Conservation (phyloP, 2,329 filamentous ascomycete species). For the Penicillium sp. region DNA sequence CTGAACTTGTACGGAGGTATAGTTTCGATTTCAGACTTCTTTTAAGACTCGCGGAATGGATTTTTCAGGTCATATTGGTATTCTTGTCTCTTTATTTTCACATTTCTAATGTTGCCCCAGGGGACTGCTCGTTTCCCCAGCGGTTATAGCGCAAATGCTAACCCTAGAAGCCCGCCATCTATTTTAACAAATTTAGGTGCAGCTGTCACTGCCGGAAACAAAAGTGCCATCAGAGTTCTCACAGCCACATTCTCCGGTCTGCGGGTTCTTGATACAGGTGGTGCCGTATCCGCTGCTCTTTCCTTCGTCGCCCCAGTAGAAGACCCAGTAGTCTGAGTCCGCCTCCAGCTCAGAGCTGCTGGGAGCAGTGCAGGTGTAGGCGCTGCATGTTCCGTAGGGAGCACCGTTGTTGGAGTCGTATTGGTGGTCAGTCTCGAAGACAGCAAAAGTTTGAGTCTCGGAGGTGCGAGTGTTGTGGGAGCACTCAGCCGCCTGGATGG, state of each 20-base stretch:
- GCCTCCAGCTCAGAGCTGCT: conserved; percentile 31
- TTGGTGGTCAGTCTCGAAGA: conserved; percentile 47
- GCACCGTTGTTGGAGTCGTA: conserved; percentile 48
- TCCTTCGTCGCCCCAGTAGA: conserved; percentile 38
- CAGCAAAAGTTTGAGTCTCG: conserved; percentile 39
- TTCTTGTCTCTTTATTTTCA: not conserved
- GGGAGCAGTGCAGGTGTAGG: conserved; percentile 45
- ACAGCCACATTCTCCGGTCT: conserved; percentile 44
- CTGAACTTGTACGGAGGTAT: no score
- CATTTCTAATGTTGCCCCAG: no score
- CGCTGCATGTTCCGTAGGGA: conserved; percentile 52
- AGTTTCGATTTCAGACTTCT: not conserved
- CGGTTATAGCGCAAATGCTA: not conserved
- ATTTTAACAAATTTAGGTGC: conserved; percentile 14
- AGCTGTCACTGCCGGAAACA: conserved; percentile 31
- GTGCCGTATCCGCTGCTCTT: conserved; percentile 23
- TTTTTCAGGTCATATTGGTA: not conserved
- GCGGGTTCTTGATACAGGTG: conserved; percentile 43
- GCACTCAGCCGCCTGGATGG: conserved; percentile 44
- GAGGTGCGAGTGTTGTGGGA: conserved; percentile 42
- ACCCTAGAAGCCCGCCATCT: not conserved
- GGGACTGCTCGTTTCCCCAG: not conserved
- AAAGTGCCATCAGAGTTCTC: conserved; percentile 46
- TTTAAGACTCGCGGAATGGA: not conserved
- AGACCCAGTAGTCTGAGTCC: conserved; percentile 45